Base-by-base conservation (phyloP, 371 early-diverging fungal genomes). In the Blakeslea trispora region DNA sequence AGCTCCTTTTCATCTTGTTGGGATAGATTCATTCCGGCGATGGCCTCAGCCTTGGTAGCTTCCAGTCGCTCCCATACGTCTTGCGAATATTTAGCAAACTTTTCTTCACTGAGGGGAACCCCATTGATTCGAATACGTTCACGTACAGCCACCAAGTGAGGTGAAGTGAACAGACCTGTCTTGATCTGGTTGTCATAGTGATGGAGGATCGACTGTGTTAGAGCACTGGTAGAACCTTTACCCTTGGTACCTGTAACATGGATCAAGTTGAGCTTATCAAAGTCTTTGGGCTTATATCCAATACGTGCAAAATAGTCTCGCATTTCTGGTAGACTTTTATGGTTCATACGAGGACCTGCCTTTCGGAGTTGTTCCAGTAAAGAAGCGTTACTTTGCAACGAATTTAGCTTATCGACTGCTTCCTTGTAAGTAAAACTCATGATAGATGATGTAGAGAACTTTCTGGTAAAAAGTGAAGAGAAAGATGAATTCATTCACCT, bases 91-190 rank as follows among this genome's bases (percentile, higher is more conserved):
- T 89, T 81, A 8, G 92, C 84, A 81, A 97, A 98, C 28, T 60
- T 15, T 1, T 85, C 84, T 46, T 86, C 79, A 10, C 82, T 76
- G 4, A 98, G 70, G 4, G 97, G 95, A 18, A 50, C 66, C 0
- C 97, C 97, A 65, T 96, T 82, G 68, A 97, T 91, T 43, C 95
- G 82, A 53, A 98, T 96, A 24, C 99, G 84, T 68, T 98, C 99
- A 24, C 96, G 87, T 13, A 93, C 96, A 51, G 93, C 86, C 41
- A 91, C 82, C 60, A 98, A 63, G 65, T 98, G 98, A 17, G 98
- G 98, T 0, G 96, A 95, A 7, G 97, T 95, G 64, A 86, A 98
- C 37, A 96, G 68, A 59, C 91, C 91, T 4, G 89, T 81, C 61
- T 81, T 71, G 57, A 86, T 41, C 63, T 63, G 41, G 1, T 60